Base-by-base conservation (phyloP, 179 eudicot species). In the Beta lomatogona region DNA sequence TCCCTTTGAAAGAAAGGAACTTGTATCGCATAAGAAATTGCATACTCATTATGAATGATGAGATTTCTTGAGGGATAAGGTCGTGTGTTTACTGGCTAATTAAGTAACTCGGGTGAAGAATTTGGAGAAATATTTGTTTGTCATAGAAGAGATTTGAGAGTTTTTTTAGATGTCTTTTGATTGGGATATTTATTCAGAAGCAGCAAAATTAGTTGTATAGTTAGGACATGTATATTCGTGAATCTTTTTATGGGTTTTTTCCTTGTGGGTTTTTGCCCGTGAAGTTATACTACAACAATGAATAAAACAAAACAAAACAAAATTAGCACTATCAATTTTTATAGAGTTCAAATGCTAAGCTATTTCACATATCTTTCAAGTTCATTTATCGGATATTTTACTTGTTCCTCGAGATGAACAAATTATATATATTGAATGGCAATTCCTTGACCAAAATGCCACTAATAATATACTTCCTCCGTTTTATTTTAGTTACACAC, bases 1-100 rank as follows among this genome's bases (percentile, higher is more conserved):
- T 77, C 72, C 86, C 86, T 72, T 75, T 84, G 15, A 84, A 81
- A 63, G 84, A 82, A 4, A 84, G 75, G 57, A 77, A 84, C 31
- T 72, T 84, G 86, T 81, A 68, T 84, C 54, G 66, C 13, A 72
- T 81, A 72, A 71, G 86, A 55, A 81, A 81, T 66, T 77, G 79
- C 28, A 67, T 81, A 22, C 73, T 84, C 6, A 73, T 31, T 63
- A 73, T 31, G 84, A 73, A 64, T 65, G 75, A 84, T 71, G 3
- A 82, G 77, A 6, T 84, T 77, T 76, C 83, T 80, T 53, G 81
- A 84, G 71, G 64, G 78, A 75, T 79, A 73, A 79, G n/a, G 12
- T 69, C 6, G 3, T 71, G 0, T 11, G 0, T 71, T 69, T 19
- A 61, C 66, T 16, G 9, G 9, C 22, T 54, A 21, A 36, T 36